Evolutionary conservation across 108 stramenopile genomes (phyloP).

Genomic region (Nannochloropsis gaditana): DNA sequence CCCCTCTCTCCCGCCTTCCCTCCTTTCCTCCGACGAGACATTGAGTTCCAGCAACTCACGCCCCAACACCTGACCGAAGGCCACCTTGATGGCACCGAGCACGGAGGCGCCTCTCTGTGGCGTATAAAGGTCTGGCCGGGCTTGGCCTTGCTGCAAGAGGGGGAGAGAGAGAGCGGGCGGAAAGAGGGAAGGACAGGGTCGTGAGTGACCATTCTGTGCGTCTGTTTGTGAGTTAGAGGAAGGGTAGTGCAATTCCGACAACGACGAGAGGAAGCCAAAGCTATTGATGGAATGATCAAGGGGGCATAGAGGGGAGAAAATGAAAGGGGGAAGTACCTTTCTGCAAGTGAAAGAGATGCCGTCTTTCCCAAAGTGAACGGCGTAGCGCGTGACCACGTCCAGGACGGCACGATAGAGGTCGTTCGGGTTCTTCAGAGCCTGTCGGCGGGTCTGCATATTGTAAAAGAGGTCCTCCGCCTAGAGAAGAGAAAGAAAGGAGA

Average conservation of each 20-base stretch:
- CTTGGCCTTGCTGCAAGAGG: background rate
- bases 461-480: slow-evolving; percentile 81
- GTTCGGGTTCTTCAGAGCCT: slow-evolving; percentile 62
- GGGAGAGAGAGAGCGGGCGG: slow-evolving; percentile 19
- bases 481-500: background rate
- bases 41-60: slow-evolving; percentile 40
- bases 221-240: background rate
- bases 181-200: slow-evolving; percentile 23
- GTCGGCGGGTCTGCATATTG: slow-evolving; percentile 78
- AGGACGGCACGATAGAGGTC: slow-evolving; percentile 81
- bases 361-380: slow-evolving; percentile 67
- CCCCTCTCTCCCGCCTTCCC: slow-evolving; percentile 21
- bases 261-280: background rate
- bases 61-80: slow-evolving; percentile 32
- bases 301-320: slow-evolving; percentile 6
- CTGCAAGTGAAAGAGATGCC: slow-evolving; percentile 83
- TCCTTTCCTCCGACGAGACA: background rate
- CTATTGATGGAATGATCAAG: background rate
- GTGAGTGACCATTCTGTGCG: slow-evolving; percentile 1
- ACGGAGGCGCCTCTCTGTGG: slow-evolving; percentile 26
- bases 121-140: slow-evolving; percentile 41
- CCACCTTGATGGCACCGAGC: slow-evolving; percentile 31
- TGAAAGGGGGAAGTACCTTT: slow-evolving; percentile 31
- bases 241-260: background rate
- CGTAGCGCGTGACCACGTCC: slow-evolving; percentile 75